Conservation (phyloP, 202 grass and related monocot genomes). For the Dendrocalamus latiflorus region DNA sequence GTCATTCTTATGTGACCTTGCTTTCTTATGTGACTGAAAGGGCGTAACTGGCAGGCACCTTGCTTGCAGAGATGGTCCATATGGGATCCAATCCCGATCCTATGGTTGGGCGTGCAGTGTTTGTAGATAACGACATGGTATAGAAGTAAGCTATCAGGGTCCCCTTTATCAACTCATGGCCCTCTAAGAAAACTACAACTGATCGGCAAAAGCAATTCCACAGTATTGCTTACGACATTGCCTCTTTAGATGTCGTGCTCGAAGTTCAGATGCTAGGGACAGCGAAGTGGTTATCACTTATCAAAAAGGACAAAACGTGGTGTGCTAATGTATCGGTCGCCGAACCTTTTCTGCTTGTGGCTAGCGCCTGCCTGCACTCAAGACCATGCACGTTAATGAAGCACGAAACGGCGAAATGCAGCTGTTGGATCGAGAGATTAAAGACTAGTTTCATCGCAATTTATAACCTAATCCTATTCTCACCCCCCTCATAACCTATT, state of each 20-base stretch:
- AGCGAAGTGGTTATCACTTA: not conserved
- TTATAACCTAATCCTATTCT: too few relatives aligned
- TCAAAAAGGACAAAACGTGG: not conserved
- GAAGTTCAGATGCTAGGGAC: not conserved
- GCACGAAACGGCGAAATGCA: not conserved
- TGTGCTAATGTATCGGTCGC: not conserved
- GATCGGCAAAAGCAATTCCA: too few relatives aligned
- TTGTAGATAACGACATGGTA: not conserved
- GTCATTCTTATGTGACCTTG: too few relatives aligned
- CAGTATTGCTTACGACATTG: too few relatives aligned
- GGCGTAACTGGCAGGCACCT: too few relatives aligned
- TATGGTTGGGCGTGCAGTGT: not conserved
- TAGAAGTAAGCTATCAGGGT: not conserved
- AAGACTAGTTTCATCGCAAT: too few relatives aligned
- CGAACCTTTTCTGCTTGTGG: not conserved
- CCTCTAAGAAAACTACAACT: too few relatives aligned
- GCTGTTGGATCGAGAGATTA: not conserved
- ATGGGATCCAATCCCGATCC: not conserved
- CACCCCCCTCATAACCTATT: too few relatives aligned
- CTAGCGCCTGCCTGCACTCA: not conserved
- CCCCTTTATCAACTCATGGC: not conserved
- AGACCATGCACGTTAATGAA: not conserved
- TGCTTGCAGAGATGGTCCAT: too few relatives aligned
- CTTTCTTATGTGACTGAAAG: too few relatives aligned
- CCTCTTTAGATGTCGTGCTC: not conserved